Evolutionary conservation across 768 basidiomycete species (phyloP), one percentile per base, ranked within the genome.

Genomic region (Cystobasidium onofrii): DNA sequence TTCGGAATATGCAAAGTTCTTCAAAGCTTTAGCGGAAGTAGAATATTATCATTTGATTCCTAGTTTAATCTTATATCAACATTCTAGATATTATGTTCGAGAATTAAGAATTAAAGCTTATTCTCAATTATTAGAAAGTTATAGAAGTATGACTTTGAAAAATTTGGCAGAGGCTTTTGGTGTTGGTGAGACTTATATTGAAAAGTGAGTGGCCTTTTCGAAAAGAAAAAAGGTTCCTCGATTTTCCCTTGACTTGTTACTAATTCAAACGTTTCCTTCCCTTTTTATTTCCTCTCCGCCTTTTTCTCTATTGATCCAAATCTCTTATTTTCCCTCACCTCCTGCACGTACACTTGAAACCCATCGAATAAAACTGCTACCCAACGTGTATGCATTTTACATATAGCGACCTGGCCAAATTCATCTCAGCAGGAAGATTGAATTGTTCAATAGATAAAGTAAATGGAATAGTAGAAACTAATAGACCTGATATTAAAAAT

Each of bases 101-200:
- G 95, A 97, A 81, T 92, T 97, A 91, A 88, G 96, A 39, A 92
- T 98, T 76, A 87, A 90, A 23, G 93, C 94, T 0, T 98, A 96
- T 82, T 83, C 85, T 31, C 95, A 98, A 78, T 84, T 97, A 3
- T 84, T 99, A n/a, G 91, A 97, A 80, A 88, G 86, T 12, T 99
- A 98, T 80, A 86, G 89, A 43, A 90, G 88, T 71, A 84, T 98
- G 54, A 97, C 95, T 0, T 83, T 99, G 25, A 89, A 92, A 64
- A 91, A 90, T 77, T 85, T 98, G 76, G 86, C 87, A 62, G 82
- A 85, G 0, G 91, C 93, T 25, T 98, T 98, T 76, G 95, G 95
- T 27, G 94, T 98, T 41, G 87, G 87, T 57, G 85, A 88, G 31
- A 88, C 88, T 9, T 98, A 93, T 79, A 87, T 98, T 44, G 94